phyloP scores from a whole-genome alignment of 2,329 filamentous ascomycete genomes.

The Hypomyces perniciosus region DNA sequence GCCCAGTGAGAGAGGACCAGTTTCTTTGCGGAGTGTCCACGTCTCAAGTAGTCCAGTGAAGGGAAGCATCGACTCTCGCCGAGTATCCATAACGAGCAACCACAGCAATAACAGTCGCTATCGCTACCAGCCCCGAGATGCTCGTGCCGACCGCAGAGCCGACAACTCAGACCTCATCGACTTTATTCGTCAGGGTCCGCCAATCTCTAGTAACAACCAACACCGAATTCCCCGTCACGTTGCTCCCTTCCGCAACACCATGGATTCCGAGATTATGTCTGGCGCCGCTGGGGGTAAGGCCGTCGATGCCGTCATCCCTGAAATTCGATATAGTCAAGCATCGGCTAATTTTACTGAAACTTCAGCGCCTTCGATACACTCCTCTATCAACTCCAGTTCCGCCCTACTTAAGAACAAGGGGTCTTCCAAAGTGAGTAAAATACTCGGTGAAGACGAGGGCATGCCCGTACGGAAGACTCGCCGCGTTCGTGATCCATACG shows the following conservation, averaged over 20 bases:
- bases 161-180: constrained; percentile 87
- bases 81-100: constrained; percentile 33
- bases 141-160: constrained; percentile 54
- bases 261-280: constrained; percentile 75
- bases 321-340: constrained; percentile 50
- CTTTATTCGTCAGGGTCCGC: constrained; percentile 85
- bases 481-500: constrained; percentile 81
- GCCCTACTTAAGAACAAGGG: constrained; percentile 52
- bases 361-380: constrained; percentile 51
- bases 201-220: constrained; percentile 52
- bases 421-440: constrained; percentile 24
- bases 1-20: constrained; percentile 35
- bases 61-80: constrained; percentile 34
- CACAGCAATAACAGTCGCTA: constrained; percentile 31
- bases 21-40: constrained; percentile 30
- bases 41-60: constrained; percentile 26
- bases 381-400: constrained; percentile 69
- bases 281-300: constrained; percentile 49
- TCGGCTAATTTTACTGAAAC: constrained; percentile 53
- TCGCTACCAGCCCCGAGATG: constrained; percentile 66
- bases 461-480: constrained; percentile 69
- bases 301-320: constrained; percentile 51
- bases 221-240: constrained; percentile 76
- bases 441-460: constrained; percentile 46
- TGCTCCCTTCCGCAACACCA: constrained; percentile 76